These are phyloP conservation scores for Puccinia hordei DNA, from an alignment of 1,284 basidiomycete species.

Conservation along the genomic window DNA sequence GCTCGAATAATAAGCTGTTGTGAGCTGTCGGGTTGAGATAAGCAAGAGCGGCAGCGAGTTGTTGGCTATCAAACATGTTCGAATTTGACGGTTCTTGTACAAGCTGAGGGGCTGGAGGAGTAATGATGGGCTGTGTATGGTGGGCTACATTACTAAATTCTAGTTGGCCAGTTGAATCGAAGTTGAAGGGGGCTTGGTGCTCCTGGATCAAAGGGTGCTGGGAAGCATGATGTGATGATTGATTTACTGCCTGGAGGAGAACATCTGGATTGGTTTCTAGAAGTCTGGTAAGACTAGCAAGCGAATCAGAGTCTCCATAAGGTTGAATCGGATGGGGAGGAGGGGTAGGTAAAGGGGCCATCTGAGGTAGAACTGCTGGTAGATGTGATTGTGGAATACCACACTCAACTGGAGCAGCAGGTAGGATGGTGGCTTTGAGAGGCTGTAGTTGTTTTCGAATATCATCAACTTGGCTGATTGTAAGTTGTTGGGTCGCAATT, in stretches of 20 bases:
- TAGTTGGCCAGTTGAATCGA: conserved; percentile 13
- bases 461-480: conserved; percentile 49
- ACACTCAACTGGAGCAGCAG: conserved; percentile 24
- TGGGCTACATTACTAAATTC: background rate
- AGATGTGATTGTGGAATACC: conserved; percentile 19
- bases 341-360: conserved; percentile 10
- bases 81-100: background rate
- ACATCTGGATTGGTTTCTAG: conserved; percentile 44
- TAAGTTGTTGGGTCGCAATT: conserved; percentile 48
- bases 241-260: conserved; percentile 32
- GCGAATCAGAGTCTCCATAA: conserved; percentile 36
- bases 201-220: conserved; percentile 12
- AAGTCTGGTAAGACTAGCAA: conserved; percentile 40
- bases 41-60: conserved; percentile 44
- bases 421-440: conserved; percentile 28
- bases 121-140: background rate
- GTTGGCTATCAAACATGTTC: conserved; percentile 36
- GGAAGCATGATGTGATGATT: background rate
- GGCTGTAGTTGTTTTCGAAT: conserved; percentile 50
- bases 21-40: conserved; percentile 34
- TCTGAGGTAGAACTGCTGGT: conserved; percentile 14
- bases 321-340: background rate
- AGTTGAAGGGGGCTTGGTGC: conserved; percentile 13
- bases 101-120: background rate
- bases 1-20: background rate